Evolutionary conservation across 257 asterid species (phyloP).

Genomic region (Solanum medicagineum): DNA sequence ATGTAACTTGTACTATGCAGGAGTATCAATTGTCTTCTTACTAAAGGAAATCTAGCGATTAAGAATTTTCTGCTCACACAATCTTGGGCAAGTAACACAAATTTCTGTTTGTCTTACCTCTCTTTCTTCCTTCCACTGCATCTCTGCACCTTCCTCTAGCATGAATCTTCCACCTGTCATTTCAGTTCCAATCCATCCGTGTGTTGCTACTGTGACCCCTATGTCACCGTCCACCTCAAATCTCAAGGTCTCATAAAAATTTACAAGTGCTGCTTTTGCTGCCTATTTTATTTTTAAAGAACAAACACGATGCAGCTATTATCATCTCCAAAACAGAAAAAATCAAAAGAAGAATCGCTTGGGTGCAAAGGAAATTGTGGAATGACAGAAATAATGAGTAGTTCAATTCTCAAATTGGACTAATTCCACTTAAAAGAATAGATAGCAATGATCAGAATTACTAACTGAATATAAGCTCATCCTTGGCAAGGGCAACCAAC

Average conservation of each 20-base stretch:
- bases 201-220: constrained; percentile 79
- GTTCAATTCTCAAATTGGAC: background rate
- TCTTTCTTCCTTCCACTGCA: constrained; percentile 98
- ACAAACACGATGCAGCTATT: background rate
- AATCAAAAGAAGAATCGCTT: background rate
- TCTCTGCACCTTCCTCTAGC: constrained; percentile 92
- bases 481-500: constrained; percentile 90
- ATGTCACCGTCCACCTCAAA: constrained; percentile 62
- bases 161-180: constrained; percentile 58
- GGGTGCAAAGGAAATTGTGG: background rate
- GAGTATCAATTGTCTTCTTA: background rate
- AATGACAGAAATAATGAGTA: background rate
- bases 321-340: background rate
- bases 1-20: background rate
- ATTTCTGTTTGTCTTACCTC: constrained; percentile 24
- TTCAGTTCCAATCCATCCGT: constrained; percentile 87
- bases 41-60: background rate
- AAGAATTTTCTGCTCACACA: background rate
- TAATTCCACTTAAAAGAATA: background rate
- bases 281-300: constrained; percentile 28
- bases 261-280: constrained; percentile 72
- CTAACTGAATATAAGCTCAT: constrained; percentile 91
- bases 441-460: background rate
- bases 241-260: constrained; percentile 80
- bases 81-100: background rate